A percentile compares a stretch with the other conserved stretches of the same genome.
phyloP scores from a whole-genome alignment of 116 monocot genomes.

The Posidonia oceanica region DNA sequence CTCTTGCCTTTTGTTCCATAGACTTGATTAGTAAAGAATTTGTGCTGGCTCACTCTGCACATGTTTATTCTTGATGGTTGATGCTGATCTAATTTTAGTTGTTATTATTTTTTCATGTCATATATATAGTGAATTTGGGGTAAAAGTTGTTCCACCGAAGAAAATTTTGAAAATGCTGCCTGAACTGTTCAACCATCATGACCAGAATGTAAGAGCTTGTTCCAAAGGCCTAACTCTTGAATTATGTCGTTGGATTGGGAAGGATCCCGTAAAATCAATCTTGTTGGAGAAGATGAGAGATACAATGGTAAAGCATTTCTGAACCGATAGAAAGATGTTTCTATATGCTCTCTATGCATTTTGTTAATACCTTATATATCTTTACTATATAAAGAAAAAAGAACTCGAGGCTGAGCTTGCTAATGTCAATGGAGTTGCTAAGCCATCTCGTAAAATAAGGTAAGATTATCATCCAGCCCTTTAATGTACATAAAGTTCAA shows the following conservation, averaged over 20 bases:
- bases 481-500: too few species aligned
- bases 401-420: constrained; percentile 94
- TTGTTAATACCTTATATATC: neutral
- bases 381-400: constrained; percentile 71
- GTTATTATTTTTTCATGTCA: neutral
- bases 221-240: constrained; percentile 96
- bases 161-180: constrained; percentile 98
- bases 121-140: constrained; percentile 85
- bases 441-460: constrained; percentile 97
- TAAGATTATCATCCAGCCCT: constrained; percentile 4
- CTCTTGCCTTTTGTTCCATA: neutral
- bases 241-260: constrained; percentile 99
- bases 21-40: neutral
- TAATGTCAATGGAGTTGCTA: constrained; percentile 77
- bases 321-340: neutral
- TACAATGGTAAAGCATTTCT: constrained; percentile 66
- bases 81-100: constrained; percentile 2
- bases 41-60: neutral
- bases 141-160: constrained; percentile 91
- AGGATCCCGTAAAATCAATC: constrained; percentile 94
- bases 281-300: constrained; percentile 99
- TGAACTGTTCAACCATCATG: constrained; percentile 98
- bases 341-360: neutral
- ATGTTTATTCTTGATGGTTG: neutral
- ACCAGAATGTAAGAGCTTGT: constrained; percentile 92